These are phyloP conservation scores for Hygrocybe coccinea DNA, from an alignment of 768 basidiomycete genomes.

Conservation along the genomic window DNA sequence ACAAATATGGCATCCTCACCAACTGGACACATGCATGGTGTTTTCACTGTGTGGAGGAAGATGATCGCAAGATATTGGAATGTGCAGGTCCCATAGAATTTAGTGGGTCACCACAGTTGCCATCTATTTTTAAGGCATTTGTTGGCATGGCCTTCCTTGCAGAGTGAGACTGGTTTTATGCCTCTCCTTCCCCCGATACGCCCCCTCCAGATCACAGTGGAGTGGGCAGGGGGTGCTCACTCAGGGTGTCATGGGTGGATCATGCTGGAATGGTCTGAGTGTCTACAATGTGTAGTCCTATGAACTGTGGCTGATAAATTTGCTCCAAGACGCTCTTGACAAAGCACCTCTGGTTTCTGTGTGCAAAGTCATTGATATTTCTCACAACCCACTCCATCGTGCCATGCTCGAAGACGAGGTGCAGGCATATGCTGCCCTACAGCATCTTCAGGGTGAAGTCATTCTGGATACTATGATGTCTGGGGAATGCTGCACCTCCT, in stretches of 20 bases:
- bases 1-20: slow-evolving; percentile 14
- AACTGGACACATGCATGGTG: slow-evolving; percentile 13
- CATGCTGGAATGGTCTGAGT: no score
- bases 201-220: slow-evolving; percentile 5
- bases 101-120: slow-evolving; percentile 1
- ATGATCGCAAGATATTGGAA: slow-evolving; percentile 6
- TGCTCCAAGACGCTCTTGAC: neutral
- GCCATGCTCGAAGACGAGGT: slow-evolving; percentile 7
- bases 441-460: slow-evolving; percentile 8
- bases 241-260: no score
- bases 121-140: slow-evolving; percentile 10
- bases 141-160: slow-evolving; percentile 11
- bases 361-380: slow-evolving; percentile 11
- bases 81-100: slow-evolving; percentile 10
- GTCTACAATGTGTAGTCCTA: no score
- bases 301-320: slow-evolving; percentile 3
- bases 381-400: neutral
- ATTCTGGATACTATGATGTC: slow-evolving; percentile 14
- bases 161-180: slow-evolving; percentile 7
- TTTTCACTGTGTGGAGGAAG: slow-evolving; percentile 10
- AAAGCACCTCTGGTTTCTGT: neutral
- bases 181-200: slow-evolving; percentile 6
- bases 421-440: slow-evolving; percentile 9
- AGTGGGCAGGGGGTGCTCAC: no score
- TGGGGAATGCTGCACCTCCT: slow-evolving; percentile 15